Conservation (phyloP, 192 early-diverging fungal species). For the Backusella liffmaniae region DNA sequence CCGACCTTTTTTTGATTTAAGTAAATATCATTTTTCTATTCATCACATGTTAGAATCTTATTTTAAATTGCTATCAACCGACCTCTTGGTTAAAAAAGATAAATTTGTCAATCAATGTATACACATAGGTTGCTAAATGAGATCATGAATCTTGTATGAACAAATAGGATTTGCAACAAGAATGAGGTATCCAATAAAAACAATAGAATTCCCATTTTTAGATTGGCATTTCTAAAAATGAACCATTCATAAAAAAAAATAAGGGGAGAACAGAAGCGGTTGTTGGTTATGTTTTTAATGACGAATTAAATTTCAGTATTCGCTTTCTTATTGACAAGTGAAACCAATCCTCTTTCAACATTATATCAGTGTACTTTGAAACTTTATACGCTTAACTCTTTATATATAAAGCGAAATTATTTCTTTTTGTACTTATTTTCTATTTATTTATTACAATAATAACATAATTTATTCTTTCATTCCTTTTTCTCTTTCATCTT, state of each 20-base stretch:
- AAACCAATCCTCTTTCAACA: conserved; percentile 1
- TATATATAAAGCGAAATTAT: not conserved
- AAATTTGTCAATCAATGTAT: not conserved
- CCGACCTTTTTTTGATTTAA: conserved; percentile 1
- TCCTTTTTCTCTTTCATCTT: not conserved
- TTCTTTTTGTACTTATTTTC: not conserved
- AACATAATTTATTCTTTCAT: not conserved
- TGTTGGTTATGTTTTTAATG: conserved; percentile 1
- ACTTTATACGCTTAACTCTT: not conserved
- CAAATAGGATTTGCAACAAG: not conserved
- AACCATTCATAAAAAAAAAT: not conserved
- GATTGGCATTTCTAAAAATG: conserved; percentile 2
- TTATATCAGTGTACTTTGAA: conserved; percentile 4
- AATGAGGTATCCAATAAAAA: not conserved
- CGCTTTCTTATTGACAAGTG: conserved; percentile 5
- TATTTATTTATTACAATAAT: not conserved
- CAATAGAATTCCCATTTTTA: not conserved
- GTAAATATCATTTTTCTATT: not conserved
- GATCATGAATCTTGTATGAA: not conserved
- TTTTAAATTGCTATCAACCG: not conserved
- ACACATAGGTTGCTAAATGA: not conserved
- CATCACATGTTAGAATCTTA: not conserved
- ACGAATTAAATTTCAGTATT: conserved; percentile 8
- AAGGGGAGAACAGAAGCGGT: not conserved
- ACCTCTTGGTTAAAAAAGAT: not conserved